phyloP scores from a whole-genome alignment of 106 monocot species.

The Chionographis japonica region DNA sequence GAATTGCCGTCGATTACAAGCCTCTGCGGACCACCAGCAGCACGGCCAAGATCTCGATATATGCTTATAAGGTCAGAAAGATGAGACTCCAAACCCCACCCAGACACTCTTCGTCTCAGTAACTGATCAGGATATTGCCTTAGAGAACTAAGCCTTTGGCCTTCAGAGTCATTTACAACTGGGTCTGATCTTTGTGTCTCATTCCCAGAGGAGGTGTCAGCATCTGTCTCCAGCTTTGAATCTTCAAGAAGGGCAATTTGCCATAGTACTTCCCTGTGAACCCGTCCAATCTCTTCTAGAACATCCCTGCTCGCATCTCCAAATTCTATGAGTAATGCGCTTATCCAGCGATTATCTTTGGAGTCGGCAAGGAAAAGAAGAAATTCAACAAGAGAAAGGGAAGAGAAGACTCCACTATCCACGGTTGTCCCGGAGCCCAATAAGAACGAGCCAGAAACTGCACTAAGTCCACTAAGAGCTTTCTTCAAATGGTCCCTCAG shows the following conservation, averaged over 20 bases:
- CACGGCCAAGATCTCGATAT: slow-evolving; percentile 81
- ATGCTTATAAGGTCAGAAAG: slow-evolving; percentile 92
- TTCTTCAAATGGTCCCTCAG: slow-evolving; percentile 71
- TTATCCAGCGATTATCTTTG: slow-evolving; percentile 96
- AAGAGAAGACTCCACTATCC: slow-evolving; percentile 59
- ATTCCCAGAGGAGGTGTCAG: slow-evolving; percentile 32
- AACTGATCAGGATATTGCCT: slow-evolving; percentile 91
- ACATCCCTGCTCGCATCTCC: slow-evolving; percentile 82
- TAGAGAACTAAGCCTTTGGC: slow-evolving; percentile 65
- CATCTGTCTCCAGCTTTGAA: slow-evolving; percentile 50
- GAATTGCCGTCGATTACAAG: slow-evolving; percentile 45
- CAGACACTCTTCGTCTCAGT: slow-evolving; percentile 67
- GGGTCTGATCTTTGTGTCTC: slow-evolving; percentile 39
- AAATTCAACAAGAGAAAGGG: slow-evolving; percentile 96
- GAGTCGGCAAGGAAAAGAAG: slow-evolving; percentile 91
- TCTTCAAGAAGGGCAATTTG: slow-evolving; percentile 88
- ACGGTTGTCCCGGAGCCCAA: slow-evolving; percentile 17
- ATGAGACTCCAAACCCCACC: slow-evolving; percentile 93
- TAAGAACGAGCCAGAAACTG: slow-evolving; percentile 41
- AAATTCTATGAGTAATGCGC: slow-evolving; percentile 83
- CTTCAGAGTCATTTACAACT: slow-evolving; percentile 44
- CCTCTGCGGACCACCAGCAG: slow-evolving; percentile 46
- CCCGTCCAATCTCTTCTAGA: slow-evolving; percentile 79
- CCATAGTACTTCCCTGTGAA: slow-evolving; percentile 90
- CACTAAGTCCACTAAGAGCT: slow-evolving; percentile 58